Evolutionary conservation across 2,329 filamentous ascomycete genomes (phyloP).

Genomic region (Fusarium mexicanum): DNA sequence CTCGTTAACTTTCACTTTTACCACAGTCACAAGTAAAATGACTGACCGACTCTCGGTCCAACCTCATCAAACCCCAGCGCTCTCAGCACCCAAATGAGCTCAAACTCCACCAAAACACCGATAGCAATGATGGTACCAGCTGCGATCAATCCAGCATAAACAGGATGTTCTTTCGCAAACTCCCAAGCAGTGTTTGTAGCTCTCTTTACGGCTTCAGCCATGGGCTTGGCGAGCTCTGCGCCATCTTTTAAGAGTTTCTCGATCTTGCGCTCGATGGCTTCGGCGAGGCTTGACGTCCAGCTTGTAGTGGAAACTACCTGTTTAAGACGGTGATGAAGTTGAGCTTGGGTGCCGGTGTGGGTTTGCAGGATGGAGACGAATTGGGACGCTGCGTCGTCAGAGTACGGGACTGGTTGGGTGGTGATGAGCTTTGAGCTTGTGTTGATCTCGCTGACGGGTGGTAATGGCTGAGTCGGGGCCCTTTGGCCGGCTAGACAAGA

Average conservation of each 20-base stretch:
- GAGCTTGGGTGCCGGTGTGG: not conserved
- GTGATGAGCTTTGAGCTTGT: not conserved
- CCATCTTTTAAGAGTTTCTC: conserved; percentile 22
- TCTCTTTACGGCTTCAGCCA: conserved; percentile 22
- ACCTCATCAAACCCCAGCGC: conserved; percentile 32
- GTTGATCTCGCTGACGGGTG: not conserved
- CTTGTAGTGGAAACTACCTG: conserved; percentile 16
- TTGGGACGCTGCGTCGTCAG: conserved; percentile 19
- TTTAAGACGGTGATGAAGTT: conserved; percentile 10
- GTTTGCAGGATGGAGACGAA: conserved; percentile 21
- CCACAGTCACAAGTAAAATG: rapidly evolving
- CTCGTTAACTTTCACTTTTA: rapidly evolving
- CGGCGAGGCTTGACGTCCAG: conserved; percentile 33
- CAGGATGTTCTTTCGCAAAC: conserved; percentile 34
- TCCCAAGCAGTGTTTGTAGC: conserved; percentile 10
- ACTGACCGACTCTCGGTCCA: conserved; percentile 33
- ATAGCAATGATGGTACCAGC: conserved; percentile 30
- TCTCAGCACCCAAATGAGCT: conserved; percentile 32
- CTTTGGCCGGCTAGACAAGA: not conserved
- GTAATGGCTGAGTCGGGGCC: rapidly evolving
- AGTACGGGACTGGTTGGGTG: conserved; percentile 1
- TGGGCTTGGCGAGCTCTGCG: conserved; percentile 8
- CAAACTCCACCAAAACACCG: conserved; percentile 29
- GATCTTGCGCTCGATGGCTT: conserved; percentile 27
- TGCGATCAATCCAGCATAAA: conserved; percentile 30